A percentile compares a stretch with the other conserved stretches of the same genome.
phyloP scores from a whole-genome alignment of 306 rosid genomes.

The Sophora flavescens region DNA sequence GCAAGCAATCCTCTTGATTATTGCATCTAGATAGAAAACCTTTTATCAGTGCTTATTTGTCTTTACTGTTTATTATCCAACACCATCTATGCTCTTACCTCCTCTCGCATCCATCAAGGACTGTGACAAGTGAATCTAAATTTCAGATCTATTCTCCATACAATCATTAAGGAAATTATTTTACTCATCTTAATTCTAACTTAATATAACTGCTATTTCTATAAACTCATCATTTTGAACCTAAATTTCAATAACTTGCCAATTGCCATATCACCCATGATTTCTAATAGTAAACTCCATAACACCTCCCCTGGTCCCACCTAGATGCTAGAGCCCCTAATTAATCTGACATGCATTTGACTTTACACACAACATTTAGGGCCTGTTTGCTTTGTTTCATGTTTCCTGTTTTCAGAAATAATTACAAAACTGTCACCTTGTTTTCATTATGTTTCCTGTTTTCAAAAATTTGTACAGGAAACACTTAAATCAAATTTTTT shows the following conservation, averaged over 20 bases:
- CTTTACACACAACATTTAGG: background rate
- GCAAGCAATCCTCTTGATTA: background rate
- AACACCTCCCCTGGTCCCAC: too few species aligned
- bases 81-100: background rate
- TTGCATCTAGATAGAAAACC: background rate
- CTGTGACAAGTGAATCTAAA: background rate
- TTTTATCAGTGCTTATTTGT: background rate
- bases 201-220: background rate
- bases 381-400: too few species aligned
- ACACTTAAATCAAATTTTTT: too few species aligned
- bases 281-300: too few species aligned
- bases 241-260: too few species aligned
- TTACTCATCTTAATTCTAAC: background rate
- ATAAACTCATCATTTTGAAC: background rate
- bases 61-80: constrained; percentile 19
- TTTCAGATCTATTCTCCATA: background rate
- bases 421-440: too few species aligned
- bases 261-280: background rate
- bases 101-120: background rate
- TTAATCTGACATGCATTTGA: background rate
- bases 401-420: too few species aligned
- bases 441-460: too few species aligned
- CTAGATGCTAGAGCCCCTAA: too few species aligned
- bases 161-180: background rate
- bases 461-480: too few species aligned